Conservation (phyloP, 177 flowering plant genomes). For the Telopea speciosissima region DNA sequence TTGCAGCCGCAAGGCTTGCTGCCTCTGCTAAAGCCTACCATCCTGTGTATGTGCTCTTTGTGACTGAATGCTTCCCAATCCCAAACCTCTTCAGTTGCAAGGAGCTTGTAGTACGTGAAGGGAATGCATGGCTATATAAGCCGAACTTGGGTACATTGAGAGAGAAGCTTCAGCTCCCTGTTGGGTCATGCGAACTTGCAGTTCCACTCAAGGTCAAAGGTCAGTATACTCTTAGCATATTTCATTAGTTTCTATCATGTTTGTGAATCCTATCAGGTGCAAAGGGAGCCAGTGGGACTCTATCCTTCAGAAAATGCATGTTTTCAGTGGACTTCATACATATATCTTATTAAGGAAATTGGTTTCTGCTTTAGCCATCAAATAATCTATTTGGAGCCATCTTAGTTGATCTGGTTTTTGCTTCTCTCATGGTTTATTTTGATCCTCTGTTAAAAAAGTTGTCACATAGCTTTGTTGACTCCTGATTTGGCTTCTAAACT, state of each 20-base stretch:
- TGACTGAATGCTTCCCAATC: constrained; percentile 73
- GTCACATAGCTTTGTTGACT: background rate
- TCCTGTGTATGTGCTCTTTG: constrained; percentile 53
- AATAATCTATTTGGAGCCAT: background rate
- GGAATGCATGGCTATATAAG: constrained; percentile 67
- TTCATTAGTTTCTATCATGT: background rate
- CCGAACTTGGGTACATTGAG: constrained; percentile 52
- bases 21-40: constrained; percentile 44
- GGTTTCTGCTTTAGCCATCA: background rate
- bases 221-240: constrained; percentile 22
- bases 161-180: constrained; percentile 70
- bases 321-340: background rate
- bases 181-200: constrained; percentile 88
- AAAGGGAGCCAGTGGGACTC: background rate
- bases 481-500: no score
- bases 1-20: constrained; percentile 77
- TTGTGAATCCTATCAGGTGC: background rate
- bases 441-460: background rate
- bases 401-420: background rate
- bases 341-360: background rate
- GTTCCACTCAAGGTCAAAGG: constrained; percentile 78
- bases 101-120: constrained; percentile 56
- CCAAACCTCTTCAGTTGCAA: constrained; percentile 84
- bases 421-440: background rate
- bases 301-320: background rate